A percentile compares a stretch with the other conserved stretches of the same genome.
These are phyloP conservation scores for Cyberlindnera veronae DNA, from an alignment of 805 yeast genomes.

Conservation along the genomic window DNA sequence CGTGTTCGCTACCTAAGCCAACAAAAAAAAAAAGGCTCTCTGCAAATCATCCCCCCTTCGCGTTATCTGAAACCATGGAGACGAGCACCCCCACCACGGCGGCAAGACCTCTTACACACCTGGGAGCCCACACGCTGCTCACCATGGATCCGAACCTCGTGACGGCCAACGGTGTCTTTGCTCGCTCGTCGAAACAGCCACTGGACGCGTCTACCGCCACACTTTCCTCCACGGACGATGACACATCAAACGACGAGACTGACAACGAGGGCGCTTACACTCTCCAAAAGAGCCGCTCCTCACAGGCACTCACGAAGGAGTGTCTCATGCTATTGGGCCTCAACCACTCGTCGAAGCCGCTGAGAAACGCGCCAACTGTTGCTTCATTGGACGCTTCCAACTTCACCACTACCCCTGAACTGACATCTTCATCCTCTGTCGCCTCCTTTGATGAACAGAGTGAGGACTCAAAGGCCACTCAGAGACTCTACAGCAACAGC, in stretches of 20 bases:
- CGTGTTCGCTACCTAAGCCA: too few relatives aligned
- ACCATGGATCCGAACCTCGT: not conserved
- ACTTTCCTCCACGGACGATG: not conserved
- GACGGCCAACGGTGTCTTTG: not conserved
- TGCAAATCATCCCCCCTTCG: not conserved
- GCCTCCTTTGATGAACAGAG: conserved; percentile 23
- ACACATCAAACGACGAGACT: conserved; percentile 3
- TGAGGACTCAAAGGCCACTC: conserved; percentile 17
- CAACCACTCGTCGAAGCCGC: conserved; percentile 6
- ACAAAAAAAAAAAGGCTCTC: not conserved
- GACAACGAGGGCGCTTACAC: conserved; percentile 3
- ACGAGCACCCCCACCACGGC: not conserved
- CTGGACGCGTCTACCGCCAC: not conserved
- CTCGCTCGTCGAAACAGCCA: not conserved
- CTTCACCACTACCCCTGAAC: conserved; percentile 19
- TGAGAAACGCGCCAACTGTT: conserved; percentile 1
- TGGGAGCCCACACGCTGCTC: not conserved
- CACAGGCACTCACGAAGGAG: conserved; percentile 10
- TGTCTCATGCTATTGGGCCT: conserved; percentile 12
- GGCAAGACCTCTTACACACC: not conserved
- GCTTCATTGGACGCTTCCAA: conserved; percentile 5
- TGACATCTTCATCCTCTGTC: conserved; percentile 18
- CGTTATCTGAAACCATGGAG: conserved; percentile 1
- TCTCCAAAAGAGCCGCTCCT: not conserved
- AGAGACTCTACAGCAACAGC: conserved; percentile 16